Percentiles rank a stretch among this genome's conserved stretches.
Conservation (phyloP, 1,284 basidiomycete species). For the Ustilago trichophora region DNA sequence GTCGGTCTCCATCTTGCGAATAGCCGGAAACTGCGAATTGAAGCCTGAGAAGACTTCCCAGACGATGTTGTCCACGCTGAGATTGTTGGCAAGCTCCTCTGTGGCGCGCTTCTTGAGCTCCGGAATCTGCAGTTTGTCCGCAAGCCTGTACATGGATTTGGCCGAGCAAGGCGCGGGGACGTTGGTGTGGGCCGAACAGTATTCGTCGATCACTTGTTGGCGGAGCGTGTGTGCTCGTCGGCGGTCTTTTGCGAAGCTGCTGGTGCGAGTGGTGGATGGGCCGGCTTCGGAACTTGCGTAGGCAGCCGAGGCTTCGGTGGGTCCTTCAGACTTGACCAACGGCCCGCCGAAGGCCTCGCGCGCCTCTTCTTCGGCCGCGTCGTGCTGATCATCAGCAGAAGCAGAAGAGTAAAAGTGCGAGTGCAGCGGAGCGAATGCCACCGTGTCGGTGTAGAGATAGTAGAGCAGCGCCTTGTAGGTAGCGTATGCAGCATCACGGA, state of each 20-base stretch:
- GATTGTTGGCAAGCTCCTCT: slow-evolving; percentile 78
- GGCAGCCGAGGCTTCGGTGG: not conserved
- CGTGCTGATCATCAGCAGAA: slow-evolving; percentile 6
- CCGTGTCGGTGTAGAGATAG: slow-evolving; percentile 84
- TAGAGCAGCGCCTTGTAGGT: slow-evolving; percentile 85
- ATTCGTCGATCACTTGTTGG: slow-evolving; percentile 46
- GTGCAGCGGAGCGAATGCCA: slow-evolving; percentile 83
- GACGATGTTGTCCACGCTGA: slow-evolving; percentile 81
- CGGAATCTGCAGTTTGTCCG: slow-evolving; percentile 74
- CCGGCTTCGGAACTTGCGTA: slow-evolving; percentile 12
- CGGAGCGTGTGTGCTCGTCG: slow-evolving; percentile 31
- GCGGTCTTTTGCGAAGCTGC: slow-evolving; percentile 28
- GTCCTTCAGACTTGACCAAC: not conserved
- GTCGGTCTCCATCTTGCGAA: slow-evolving; percentile 72
- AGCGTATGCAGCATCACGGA: slow-evolving; percentile 80
- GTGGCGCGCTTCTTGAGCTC: slow-evolving; percentile 78
- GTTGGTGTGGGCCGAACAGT: slow-evolving; percentile 67
- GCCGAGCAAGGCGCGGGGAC: slow-evolving; percentile 82
- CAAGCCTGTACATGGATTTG: slow-evolving; percentile 83
- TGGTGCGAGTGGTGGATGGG: not conserved
- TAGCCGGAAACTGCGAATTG: slow-evolving; percentile 80
- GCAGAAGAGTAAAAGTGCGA: slow-evolving; percentile 69
- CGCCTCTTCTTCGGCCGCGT: not conserved
- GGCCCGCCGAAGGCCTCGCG: not conserved
- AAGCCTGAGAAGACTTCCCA: slow-evolving; percentile 87